These are phyloP conservation scores for Aspergillus sojae DNA, from an alignment of 2,329 filamentous ascomycete species.

Conservation along the genomic window DNA sequence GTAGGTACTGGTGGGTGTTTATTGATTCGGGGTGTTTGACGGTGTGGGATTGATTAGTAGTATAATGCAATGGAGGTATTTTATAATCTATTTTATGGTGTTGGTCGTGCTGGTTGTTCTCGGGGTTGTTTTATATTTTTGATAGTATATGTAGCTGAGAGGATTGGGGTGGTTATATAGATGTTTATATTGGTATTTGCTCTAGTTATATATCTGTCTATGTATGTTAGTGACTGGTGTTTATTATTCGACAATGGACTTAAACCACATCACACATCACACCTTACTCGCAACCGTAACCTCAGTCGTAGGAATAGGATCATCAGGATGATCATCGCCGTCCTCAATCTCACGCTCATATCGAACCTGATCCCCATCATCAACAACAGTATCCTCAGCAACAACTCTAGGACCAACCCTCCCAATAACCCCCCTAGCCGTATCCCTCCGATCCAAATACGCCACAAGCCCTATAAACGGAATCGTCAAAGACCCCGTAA, in stretches of 20 bases:
- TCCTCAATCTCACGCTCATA: too few species aligned
- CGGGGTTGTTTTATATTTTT: too few species aligned
- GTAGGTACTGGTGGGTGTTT: neutral
- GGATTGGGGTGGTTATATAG: neutral
- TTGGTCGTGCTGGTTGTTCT: too few species aligned
- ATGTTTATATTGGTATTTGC: neutral
- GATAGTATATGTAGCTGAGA: neutral
- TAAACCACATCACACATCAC: neutral
- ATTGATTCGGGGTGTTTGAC: too few species aligned
- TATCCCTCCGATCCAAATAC: constrained; percentile 27
- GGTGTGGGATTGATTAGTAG: too few species aligned
- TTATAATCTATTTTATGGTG: too few species aligned
- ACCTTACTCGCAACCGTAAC: neutral
- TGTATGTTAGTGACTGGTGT: neutral
- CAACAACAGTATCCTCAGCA: neutral
- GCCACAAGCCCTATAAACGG: constrained; percentile 43
- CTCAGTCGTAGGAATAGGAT: neutral
- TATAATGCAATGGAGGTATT: too few species aligned
- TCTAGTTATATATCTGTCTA: neutral
- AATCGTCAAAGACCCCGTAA: constrained; percentile 41
- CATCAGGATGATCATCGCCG: neutral
- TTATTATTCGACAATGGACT: neutral
- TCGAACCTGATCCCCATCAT: neutral
- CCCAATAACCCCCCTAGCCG: neutral
- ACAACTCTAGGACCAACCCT: neutral